Evolutionary conservation across 2,329 filamentous ascomycete genomes (phyloP), one percentile per base, ranked within the genome.

Genomic region (Falciphora oryzae): DNA sequence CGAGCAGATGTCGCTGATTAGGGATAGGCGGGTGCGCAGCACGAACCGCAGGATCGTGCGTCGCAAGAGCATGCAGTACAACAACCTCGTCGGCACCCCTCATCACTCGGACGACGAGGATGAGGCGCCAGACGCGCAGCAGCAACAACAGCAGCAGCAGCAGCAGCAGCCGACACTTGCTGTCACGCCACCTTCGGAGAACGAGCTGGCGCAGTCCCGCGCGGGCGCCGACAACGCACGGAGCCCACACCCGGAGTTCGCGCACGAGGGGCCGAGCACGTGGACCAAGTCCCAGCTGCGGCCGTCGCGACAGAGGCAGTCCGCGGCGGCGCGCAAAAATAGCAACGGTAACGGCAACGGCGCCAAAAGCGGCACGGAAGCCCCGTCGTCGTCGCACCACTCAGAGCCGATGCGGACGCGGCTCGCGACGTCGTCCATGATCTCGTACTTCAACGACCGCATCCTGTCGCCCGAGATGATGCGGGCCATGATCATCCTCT

Each of bases 401-500:
- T 77, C 83, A 0, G 78, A 84, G 66, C 83, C 84, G 1, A 78
- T 97, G 67, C 88, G 85, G 69, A 98, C 95, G 1, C 87, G 93
- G n/a, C 84, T 99, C 13, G 93, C 94, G 22, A 96, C 94, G 74
- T 93, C 92, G 0, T 94, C 89, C n/a, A 96, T 97, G 87, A 96
- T 99, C 50, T 97, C 94, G 0, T 98, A 98, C 77, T 96, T 97
- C 76, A 95, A 96, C 75, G 95, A 99, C 75, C 89, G 95, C 32
- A 91, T 99, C 32, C 83, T 99, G 18, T 94, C 92, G 0, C 94
- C 95, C 0, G 95, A 99, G 76, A 97, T 98, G 92, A 97, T 98
- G 90, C 90, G 95, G 38, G 92, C 93, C 68, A 98, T 99, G 93
- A 97, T 99, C 69, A 96, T 99, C 69, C 82, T 99, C 4, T 99